Evolutionary conservation across 768 basidiomycete species (phyloP).

Genomic region (Tulasnella sp.): DNA sequence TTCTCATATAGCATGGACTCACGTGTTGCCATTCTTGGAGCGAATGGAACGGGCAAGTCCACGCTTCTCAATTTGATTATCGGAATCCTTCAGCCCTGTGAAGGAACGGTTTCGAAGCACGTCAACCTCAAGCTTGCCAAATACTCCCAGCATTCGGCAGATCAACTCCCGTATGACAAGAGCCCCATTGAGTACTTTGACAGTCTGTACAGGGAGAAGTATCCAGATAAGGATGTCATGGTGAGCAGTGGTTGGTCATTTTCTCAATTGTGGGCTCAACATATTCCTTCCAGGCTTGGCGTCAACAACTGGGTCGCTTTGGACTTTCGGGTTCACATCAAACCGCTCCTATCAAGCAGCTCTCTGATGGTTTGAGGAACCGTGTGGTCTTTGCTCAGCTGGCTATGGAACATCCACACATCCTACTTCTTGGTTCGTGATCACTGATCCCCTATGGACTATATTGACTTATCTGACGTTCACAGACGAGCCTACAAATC

Average conservation of each 20-base stretch:
- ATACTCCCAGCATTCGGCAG: slow-evolving; percentile 97
- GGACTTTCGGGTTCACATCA: slow-evolving; percentile 92
- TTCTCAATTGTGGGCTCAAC: neutral
- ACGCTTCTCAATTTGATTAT: slow-evolving; percentile 88
- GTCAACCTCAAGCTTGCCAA: slow-evolving; percentile 86
- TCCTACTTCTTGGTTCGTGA: slow-evolving; percentile 62
- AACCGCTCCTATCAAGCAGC: slow-evolving; percentile 81
- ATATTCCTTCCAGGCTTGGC: slow-evolving; percentile 55
- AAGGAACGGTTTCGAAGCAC: slow-evolving; percentile 86
- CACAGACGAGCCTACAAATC: slow-evolving; percentile 87
- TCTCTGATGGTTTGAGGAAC: slow-evolving; percentile 93
- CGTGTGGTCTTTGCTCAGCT: slow-evolving; percentile 95
- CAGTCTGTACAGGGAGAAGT: slow-evolving; percentile 59
- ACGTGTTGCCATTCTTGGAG: slow-evolving; percentile 88
- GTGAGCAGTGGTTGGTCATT: slow-evolving; percentile 23
- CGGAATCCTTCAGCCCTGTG: slow-evolving; percentile 56
- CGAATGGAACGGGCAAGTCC: slow-evolving; percentile 91
- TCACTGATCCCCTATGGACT: slow-evolving; percentile 15
- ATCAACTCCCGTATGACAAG: slow-evolving; percentile 90
- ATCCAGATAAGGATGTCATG: slow-evolving; percentile 84
- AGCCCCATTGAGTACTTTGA: slow-evolving; percentile 93
- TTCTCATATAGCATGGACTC: slow-evolving; percentile 63
- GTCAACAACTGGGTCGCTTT: slow-evolving; percentile 88
- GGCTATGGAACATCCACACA: slow-evolving; percentile 94
- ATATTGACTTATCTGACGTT: slow-evolving; percentile 10